These are phyloP conservation scores for Magnolia changhungtana DNA, from an alignment of 164 flowering plant species.

Conservation along the genomic window DNA sequence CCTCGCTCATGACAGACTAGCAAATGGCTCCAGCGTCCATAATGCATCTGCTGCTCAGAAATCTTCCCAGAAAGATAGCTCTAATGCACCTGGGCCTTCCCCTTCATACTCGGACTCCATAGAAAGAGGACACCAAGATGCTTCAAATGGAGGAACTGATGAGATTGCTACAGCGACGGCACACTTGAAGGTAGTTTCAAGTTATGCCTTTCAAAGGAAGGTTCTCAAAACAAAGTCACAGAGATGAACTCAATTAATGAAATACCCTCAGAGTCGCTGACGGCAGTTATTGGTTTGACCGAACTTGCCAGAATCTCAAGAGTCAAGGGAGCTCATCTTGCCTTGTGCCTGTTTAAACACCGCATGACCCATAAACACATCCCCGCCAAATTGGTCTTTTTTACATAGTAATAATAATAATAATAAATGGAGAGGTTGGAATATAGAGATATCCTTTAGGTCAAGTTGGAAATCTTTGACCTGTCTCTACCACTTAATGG, in stretches of 20 bases:
- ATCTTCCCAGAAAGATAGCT: slow-evolving; percentile 6
- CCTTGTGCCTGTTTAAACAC: no score
- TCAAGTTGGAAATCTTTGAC: no score
- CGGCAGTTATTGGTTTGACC: no score
- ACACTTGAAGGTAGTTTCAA: neutral
- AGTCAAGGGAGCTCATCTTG: no score
- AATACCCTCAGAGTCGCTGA: no score
- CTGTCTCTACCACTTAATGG: no score
- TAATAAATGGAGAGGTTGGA: no score
- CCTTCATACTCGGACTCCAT: slow-evolving; percentile 3
- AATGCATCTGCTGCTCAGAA: slow-evolving; percentile 14
- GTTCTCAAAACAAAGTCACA: neutral
- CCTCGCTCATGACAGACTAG: slow-evolving; percentile 10
- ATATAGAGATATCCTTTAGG: no score
- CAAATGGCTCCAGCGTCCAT: slow-evolving; percentile 11
- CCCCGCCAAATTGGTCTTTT: no score
- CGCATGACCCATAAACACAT: no score
- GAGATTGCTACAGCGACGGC: slow-evolving; percentile 1
- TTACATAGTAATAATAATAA: no score
- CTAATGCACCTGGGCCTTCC: neutral
- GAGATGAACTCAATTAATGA: no score
- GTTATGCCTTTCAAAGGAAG: slow-evolving; percentile 6
- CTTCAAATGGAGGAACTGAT: slow-evolving; percentile 16
- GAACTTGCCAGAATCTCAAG: neutral
- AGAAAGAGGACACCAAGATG: slow-evolving; percentile 20